Evolutionary conservation across 176 grass and related monocot genomes (phyloP).

Genomic region (Pontederia crassipes): DNA sequence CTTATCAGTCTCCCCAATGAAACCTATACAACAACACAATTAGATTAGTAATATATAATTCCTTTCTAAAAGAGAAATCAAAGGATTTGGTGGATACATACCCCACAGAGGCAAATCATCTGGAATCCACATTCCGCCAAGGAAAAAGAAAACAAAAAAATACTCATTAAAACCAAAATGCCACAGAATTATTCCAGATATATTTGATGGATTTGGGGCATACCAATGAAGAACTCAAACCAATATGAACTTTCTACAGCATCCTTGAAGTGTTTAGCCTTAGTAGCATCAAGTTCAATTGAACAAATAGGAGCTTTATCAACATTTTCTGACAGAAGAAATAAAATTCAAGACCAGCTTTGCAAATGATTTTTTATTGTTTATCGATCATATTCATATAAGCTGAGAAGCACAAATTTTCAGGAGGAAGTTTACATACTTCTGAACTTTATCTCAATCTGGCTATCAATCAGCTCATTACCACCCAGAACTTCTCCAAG

Average conservation of each 20-base stretch:
- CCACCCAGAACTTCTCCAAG: conserved; percentile 94
- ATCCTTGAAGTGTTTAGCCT: conserved; percentile 80
- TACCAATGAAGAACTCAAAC: conserved; percentile 99
- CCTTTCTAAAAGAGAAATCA: background rate
- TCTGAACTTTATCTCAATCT: conserved; percentile 82
- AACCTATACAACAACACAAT: conserved; percentile 30
- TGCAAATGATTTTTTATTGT: background rate
- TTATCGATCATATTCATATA: background rate
- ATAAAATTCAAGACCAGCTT: background rate
- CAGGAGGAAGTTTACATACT: conserved; percentile 52
- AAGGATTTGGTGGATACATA: conserved; percentile 26
- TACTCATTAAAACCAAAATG: background rate
- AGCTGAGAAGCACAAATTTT: conserved; percentile 10
- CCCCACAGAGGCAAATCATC: conserved; percentile 99
- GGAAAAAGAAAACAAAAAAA: background rate
- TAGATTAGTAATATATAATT: background rate
- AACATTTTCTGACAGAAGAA: conserved; percentile 53
- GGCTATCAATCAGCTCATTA: conserved; percentile 98
- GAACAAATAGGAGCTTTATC: conserved; percentile 71
- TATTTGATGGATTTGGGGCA: background rate
- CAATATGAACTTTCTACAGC: conserved; percentile 91
- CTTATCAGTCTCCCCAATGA: conserved; percentile 88
- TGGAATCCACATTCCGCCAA: conserved; percentile 3
- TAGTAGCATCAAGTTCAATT: conserved; percentile 66
- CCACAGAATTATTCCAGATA: conserved; percentile 15